phyloP scores from a whole-genome alignment of 208 protist species.

The Angomonas ambiguus region DNA sequence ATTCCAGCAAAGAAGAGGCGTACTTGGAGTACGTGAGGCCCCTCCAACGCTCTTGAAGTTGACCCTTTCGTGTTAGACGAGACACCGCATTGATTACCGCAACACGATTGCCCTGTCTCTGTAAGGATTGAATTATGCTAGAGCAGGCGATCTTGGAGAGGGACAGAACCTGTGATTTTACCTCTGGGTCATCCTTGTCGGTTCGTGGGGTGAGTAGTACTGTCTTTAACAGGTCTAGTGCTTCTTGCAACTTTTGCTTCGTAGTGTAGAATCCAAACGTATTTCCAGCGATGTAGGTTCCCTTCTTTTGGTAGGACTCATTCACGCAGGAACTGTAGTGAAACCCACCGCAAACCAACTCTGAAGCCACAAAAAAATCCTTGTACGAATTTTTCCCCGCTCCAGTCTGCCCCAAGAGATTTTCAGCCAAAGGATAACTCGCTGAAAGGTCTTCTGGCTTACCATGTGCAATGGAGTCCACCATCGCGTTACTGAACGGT shows the following conservation, averaged over 20 bases:
- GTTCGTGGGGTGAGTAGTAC: constrained; percentile 68
- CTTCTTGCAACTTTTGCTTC: constrained; percentile 67
- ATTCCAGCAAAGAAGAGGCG: constrained; percentile 61
- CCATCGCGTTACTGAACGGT: constrained; percentile 43
- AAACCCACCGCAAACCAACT: constrained; percentile 85
- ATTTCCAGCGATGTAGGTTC: constrained; percentile 58
- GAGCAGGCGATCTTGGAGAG: constrained; percentile 66
- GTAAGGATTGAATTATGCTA: constrained; percentile 59
- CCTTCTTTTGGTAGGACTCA: constrained; percentile 54
- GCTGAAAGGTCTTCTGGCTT: constrained; percentile 23
- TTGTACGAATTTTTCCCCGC: constrained; percentile 69
- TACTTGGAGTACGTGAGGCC: constrained; percentile 66
- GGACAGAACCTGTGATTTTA: constrained; percentile 64
- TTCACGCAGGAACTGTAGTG: constrained; percentile 62
- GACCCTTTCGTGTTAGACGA: constrained; percentile 48
- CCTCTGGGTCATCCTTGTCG: constrained; percentile 50
- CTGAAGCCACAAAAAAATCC: constrained; percentile 67
- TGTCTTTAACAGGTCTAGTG: constrained; percentile 65
- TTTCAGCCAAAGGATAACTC: constrained; percentile 43
- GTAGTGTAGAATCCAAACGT: constrained; percentile 85
- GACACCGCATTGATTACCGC: constrained; percentile 62
- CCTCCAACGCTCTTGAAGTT: constrained; percentile 64
- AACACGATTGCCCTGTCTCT: constrained; percentile 62
- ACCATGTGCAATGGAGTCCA: constrained; percentile 22
- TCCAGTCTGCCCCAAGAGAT: constrained; percentile 59